phyloP scores from a whole-genome alignment of 345 rosid genomes.

The Turritis glabra region DNA sequence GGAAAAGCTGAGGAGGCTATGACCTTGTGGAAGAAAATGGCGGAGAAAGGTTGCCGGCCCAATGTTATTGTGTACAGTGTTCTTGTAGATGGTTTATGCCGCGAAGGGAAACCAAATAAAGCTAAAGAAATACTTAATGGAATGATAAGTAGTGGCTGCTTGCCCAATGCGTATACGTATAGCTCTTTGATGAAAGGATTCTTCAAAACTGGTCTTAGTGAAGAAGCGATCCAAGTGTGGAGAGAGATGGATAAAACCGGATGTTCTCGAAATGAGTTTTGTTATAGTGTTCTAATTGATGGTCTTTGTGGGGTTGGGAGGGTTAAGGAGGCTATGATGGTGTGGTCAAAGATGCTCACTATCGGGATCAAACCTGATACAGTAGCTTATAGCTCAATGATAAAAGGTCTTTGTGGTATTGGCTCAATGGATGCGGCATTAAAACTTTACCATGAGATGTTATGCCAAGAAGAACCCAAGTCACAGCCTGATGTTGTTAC shows the following conservation, averaged over 20 bases:
- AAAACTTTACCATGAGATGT: conserved; percentile 83
- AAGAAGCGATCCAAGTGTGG: conserved; percentile 78
- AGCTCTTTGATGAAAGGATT: conserved; percentile 92
- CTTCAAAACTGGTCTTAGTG: conserved; percentile 55
- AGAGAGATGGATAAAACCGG: conserved; percentile 52
- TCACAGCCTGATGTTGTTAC: conserved; percentile 88
- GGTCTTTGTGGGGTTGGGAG: conserved; percentile 75
- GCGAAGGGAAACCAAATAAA: conserved; percentile 66
- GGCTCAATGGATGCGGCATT: conserved; percentile 70
- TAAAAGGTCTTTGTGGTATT: conserved; percentile 71
- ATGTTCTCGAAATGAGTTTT: conserved; percentile 52
- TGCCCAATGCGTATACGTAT: conserved; percentile 77
- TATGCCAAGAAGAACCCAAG: conserved; percentile 58
- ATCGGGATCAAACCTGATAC: conserved; percentile 75
- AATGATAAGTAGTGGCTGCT: conserved; percentile 60
- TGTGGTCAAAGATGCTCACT: conserved; percentile 75
- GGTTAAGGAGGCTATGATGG: conserved; percentile 62
- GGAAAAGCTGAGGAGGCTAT: conserved; percentile 65
- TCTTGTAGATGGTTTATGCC: conserved; percentile 76
- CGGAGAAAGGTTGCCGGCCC: conserved; percentile 53
- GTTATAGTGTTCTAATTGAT: conserved; percentile 73
- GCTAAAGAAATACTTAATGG: conserved; percentile 56
- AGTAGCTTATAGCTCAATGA: conserved; percentile 82
- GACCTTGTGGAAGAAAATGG: conserved; percentile 62
- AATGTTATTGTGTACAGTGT: conserved; percentile 72